Percentiles rank a stretch among this genome's conserved stretches.
phyloP scores from a whole-genome alignment of 371 early-diverging fungal species.

The Capillidium heterosporum region DNA sequence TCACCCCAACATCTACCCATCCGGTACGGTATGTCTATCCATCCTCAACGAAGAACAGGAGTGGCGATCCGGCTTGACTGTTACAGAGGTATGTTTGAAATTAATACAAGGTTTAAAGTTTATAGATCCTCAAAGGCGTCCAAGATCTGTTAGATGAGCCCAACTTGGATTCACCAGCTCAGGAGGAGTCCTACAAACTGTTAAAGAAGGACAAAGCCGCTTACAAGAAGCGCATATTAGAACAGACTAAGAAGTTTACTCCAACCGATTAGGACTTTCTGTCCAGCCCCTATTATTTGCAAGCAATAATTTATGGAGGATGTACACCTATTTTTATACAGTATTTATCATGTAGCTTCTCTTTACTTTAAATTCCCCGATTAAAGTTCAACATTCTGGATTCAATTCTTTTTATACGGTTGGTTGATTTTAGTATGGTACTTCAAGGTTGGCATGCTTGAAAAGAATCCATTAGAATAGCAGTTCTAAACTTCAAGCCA shows the following conservation, averaged over 20 bases:
- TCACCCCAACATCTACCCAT: slow-evolving; percentile 98
- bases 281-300: too few species aligned
- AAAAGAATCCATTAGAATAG: too few species aligned
- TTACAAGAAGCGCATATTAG: neutral
- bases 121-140: slow-evolving; percentile 64
- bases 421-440: too few species aligned
- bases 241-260: neutral
- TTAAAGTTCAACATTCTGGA: too few species aligned
- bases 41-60: slow-evolving; percentile 92
- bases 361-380: too few species aligned
- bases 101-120: neutral
- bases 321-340: too few species aligned
- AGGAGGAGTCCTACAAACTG: slow-evolving; percentile 78
- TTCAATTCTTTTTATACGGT: too few species aligned
- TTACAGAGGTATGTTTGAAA: slow-evolving; percentile 70
- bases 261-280: too few species aligned
- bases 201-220: slow-evolving; percentile 35
- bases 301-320: too few species aligned
- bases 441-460: too few species aligned
- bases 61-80: slow-evolving; percentile 96
- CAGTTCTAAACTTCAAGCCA: too few species aligned
- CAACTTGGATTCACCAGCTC: slow-evolving; percentile 92
- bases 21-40: slow-evolving; percentile 97
- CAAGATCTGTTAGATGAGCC: slow-evolving; percentile 94
- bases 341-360: too few species aligned